Evolutionary conservation across 495 filamentous ascomycete genomes (phyloP).

Genomic region (Tuber aestivum): DNA sequence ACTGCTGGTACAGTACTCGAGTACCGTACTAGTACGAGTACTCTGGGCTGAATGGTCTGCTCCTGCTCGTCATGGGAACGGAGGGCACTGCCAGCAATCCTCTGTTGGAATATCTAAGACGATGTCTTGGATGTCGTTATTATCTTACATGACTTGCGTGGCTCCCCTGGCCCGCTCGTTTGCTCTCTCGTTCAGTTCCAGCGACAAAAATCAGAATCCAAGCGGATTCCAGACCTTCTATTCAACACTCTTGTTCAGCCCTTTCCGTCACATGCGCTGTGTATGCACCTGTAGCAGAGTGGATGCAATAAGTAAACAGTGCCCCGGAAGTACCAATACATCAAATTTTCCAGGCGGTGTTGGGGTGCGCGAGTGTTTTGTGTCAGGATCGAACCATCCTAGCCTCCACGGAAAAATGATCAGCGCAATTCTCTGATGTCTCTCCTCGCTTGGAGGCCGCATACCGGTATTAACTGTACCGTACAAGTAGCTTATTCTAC

Average conservation of each 20-base stretch:
- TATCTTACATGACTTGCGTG: background rate
- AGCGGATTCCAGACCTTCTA: background rate
- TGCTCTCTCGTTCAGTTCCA: background rate
- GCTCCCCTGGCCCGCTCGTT: background rate
- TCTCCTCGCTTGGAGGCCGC: conserved; percentile 11
- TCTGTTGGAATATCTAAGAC: background rate
- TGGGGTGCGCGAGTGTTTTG: background rate
- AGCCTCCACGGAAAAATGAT: conserved; percentile 15
- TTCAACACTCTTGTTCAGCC: background rate
- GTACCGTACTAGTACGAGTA: background rate
- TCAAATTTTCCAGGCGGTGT: background rate
- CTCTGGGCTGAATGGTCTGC: background rate
- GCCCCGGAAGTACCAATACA: background rate
- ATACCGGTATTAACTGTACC: background rate
- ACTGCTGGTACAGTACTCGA: background rate
- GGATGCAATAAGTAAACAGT: background rate
- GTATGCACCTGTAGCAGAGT: background rate
- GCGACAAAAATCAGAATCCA: background rate
- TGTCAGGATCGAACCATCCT: background rate
- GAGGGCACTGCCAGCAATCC: background rate
- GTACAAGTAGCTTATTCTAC: background rate
- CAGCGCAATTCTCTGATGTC: background rate
- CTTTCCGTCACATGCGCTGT: background rate
- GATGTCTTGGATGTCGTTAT: conserved; percentile 1
- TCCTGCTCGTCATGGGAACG: background rate